phyloP scores from a whole-genome alignment of 2,329 filamentous ascomycete species.

The Xylaria multiplex region DNA sequence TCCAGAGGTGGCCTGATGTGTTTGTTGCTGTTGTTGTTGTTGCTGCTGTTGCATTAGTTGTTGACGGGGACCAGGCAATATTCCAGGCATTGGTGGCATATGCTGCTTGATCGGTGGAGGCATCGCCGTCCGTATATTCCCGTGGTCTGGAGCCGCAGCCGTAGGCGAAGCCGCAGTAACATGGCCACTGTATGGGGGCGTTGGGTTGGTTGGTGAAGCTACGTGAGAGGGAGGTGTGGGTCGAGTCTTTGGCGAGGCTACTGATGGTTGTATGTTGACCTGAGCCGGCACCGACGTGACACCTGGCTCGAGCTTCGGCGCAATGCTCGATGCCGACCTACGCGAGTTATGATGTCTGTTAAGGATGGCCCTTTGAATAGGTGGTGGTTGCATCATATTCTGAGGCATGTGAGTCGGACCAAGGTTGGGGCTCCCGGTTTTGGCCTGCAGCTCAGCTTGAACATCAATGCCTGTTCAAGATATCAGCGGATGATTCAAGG shows the following conservation, averaged over 20 bases:
- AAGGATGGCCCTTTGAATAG: slow-evolving; percentile 82
- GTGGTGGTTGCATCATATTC: slow-evolving; percentile 76
- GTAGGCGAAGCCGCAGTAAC: slow-evolving; percentile 57
- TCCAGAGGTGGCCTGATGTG: slow-evolving; percentile 51
- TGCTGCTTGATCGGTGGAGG: slow-evolving; percentile 55
- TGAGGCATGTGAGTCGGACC: slow-evolving; percentile 74
- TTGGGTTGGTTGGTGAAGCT: slow-evolving; percentile 64
- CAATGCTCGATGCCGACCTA: slow-evolving; percentile 76
- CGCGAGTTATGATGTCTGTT: slow-evolving; percentile 78
- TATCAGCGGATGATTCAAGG: slow-evolving; percentile 5
- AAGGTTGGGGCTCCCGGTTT: slow-evolving; percentile 86
- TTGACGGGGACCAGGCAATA: slow-evolving; percentile 50
- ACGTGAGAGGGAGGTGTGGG: slow-evolving; percentile 84
- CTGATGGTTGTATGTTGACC: slow-evolving; percentile 64
- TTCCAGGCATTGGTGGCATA: slow-evolving; percentile 50
- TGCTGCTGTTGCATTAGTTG: slow-evolving; percentile 50
- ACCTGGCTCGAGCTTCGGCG: slow-evolving; percentile 75
- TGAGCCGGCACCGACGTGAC: slow-evolving; percentile 58
- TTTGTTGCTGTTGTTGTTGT: slow-evolving; percentile 33
- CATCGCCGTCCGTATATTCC: slow-evolving; percentile 55
- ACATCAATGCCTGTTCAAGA: slow-evolving; percentile 83
- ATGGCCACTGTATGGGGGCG: slow-evolving; percentile 53
- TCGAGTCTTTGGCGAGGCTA: slow-evolving; percentile 74
- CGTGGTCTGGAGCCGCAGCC: slow-evolving; percentile 58
- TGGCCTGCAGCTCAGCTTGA: slow-evolving; percentile 91